Conservation (phyloP, 148 eudicot species). For the Nepenthes mirabilis region DNA sequence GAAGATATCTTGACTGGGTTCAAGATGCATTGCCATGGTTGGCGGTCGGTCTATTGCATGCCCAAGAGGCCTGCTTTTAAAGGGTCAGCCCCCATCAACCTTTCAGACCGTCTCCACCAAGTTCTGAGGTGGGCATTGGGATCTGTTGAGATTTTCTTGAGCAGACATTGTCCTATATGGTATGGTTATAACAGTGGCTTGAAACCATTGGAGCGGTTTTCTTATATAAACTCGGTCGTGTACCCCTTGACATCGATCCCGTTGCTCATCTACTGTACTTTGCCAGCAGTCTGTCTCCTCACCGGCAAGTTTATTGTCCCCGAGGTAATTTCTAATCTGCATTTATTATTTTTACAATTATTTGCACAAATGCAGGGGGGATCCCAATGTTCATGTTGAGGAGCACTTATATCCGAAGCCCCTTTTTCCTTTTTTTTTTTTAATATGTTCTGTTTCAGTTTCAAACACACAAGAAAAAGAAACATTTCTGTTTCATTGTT, state of each 20-base stretch:
- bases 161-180: conserved; percentile 92
- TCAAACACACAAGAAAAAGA: too few relatives aligned
- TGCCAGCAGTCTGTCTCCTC: conserved; percentile 88
- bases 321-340: conserved; percentile 38
- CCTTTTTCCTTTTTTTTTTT: too few relatives aligned
- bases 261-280: conserved; percentile 69
- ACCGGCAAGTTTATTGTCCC: conserved; percentile 94
- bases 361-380: not conserved
- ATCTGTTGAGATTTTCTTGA: conserved; percentile 82
- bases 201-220: conserved; percentile 77
- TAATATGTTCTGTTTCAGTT: too few relatives aligned
- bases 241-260: conserved; percentile 92
- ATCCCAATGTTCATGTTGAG: too few relatives aligned
- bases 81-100: conserved; percentile 95
- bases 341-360: not conserved
- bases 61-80: conserved; percentile 85
- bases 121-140: conserved; percentile 95
- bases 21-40: conserved; percentile 97
- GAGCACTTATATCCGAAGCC: too few relatives aligned
- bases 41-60: conserved; percentile 94
- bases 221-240: conserved; percentile 79
- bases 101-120: conserved; percentile 94
- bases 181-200: conserved; percentile 79
- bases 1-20: conserved; percentile 97
- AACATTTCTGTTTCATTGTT: too few relatives aligned